Evolutionary conservation across 179 eudicot species (phyloP).

Genomic region (Dionaea muscipula): DNA sequence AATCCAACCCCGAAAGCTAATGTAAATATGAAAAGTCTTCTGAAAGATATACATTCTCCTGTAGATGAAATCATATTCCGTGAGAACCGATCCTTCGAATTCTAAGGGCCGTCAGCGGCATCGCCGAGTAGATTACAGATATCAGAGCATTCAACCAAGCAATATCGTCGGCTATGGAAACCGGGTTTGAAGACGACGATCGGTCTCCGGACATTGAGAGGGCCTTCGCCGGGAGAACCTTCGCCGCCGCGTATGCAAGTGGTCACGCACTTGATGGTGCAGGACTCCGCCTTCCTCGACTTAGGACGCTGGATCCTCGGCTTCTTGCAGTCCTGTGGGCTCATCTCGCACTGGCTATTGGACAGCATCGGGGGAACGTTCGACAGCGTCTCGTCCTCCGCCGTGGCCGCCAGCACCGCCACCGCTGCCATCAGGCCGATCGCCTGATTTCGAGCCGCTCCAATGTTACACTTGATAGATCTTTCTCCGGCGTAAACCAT

Average conservation of each 20-base stretch:
- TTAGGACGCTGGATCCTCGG: constrained; percentile 76
- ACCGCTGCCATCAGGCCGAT: constrained; percentile 9
- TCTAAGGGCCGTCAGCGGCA: constrained; percentile 59
- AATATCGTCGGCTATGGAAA: constrained; percentile 70
- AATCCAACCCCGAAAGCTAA: no score
- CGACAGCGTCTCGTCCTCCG: constrained; percentile 38
- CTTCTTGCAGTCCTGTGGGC: constrained; percentile 40
- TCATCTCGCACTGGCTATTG: no score
- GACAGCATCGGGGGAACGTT: constrained; percentile 52
- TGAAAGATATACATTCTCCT: no score
- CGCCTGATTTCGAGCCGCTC: no score
- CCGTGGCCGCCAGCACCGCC: constrained; percentile 16
- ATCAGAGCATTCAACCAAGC: constrained; percentile 77
- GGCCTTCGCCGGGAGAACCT: constrained; percentile 87
- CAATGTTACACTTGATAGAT: no score
- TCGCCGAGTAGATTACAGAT: constrained; percentile 70
- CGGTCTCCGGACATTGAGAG: constrained; percentile 60
- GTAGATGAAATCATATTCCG: no score
- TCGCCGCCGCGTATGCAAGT: constrained; percentile 74
- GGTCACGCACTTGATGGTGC: constrained; percentile 60
- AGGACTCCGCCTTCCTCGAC: constrained; percentile 66
- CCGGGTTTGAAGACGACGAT: constrained; percentile 69
- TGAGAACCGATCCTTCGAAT: no score
- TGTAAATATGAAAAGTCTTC: no score
- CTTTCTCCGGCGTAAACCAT: no score